Evolutionary conservation across 176 grass and related monocot species (phyloP).

Genomic region (Carex parvula): DNA sequence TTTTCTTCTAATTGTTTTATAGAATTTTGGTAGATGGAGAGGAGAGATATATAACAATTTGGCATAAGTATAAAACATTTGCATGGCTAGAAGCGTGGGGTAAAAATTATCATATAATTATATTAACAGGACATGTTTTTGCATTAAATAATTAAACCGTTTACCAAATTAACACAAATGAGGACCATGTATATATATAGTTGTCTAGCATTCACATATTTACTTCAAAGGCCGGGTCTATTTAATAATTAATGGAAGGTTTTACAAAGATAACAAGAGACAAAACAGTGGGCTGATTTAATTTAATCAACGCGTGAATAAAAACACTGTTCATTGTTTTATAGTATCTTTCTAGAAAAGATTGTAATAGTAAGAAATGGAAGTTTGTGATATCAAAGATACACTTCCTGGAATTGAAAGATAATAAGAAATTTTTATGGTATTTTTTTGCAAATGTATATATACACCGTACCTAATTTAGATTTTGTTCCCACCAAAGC

Average conservation of each 20-base stretch:
- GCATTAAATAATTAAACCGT: not conserved
- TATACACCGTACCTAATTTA: too few relatives aligned
- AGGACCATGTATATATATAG: not conserved
- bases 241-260: not conserved
- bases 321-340: not conserved
- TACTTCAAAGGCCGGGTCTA: not conserved
- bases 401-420: not conserved
- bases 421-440: not conserved
- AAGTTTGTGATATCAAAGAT: not conserved
- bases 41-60: too few relatives aligned
- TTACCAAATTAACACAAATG: not conserved
- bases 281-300: not conserved
- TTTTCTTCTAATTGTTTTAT: not conserved
- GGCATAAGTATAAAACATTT: not conserved
- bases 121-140: not conserved
- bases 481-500: too few relatives aligned
- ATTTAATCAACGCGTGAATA: not conserved
- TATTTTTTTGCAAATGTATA: too few relatives aligned
- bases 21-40: not conserved
- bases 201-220: not conserved
- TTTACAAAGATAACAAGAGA: too few relatives aligned
- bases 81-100: not conserved
- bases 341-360: not conserved
- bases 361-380: not conserved
- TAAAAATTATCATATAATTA: not conserved